Percentiles rank a stretch among this genome's conserved stretches.
Conservation (phyloP, 2,329 filamentous ascomycete genomes). For the Fusarium graminum region DNA sequence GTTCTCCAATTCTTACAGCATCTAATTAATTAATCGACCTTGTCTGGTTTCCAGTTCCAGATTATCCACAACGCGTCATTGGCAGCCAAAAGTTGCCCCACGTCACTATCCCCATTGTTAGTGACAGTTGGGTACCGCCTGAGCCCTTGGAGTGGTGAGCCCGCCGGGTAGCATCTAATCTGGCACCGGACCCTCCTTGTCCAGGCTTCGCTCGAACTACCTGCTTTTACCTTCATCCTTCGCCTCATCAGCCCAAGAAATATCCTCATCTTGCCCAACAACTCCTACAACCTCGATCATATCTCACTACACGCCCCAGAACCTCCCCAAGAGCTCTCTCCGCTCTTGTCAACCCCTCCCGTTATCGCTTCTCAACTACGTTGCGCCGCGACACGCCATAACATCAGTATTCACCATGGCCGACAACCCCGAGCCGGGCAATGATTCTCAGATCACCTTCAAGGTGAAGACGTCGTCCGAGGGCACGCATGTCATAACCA, state of each 20-base stretch:
- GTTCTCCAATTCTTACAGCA: slow-evolving; percentile 6
- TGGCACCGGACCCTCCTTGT: slow-evolving; percentile 11
- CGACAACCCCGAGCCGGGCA: slow-evolving; percentile 70
- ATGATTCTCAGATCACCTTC: slow-evolving; percentile 88
- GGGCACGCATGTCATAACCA: slow-evolving; percentile 84
- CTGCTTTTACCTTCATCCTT: slow-evolving; percentile 33
- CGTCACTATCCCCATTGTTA: slow-evolving; percentile 26
- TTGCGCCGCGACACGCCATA: slow-evolving; percentile 33
- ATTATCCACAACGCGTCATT: slow-evolving; percentile 39
- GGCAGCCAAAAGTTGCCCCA: slow-evolving; percentile 39
- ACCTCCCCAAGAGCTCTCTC: slow-evolving; percentile 12
- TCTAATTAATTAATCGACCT: slow-evolving; percentile 4
- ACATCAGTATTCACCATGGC: slow-evolving; percentile 64
- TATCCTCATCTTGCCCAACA: background rate
- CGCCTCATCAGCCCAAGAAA: slow-evolving; percentile 5
- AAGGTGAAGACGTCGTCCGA: slow-evolving; percentile 98
- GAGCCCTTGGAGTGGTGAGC: slow-evolving; percentile 2
- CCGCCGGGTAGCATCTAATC: slow-evolving; percentile 9
- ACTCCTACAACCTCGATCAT: background rate
- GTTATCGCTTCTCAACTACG: slow-evolving; percentile 35
- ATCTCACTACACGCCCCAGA: background rate
- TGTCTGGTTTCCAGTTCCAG: background rate
- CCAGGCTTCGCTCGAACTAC: slow-evolving; percentile 17
- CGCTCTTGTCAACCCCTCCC: slow-evolving; percentile 19
- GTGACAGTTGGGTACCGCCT: slow-evolving; percentile 18